Conservation (phyloP, 352 stramenopile genomes). For the Globisporangium radiosum region DNA sequence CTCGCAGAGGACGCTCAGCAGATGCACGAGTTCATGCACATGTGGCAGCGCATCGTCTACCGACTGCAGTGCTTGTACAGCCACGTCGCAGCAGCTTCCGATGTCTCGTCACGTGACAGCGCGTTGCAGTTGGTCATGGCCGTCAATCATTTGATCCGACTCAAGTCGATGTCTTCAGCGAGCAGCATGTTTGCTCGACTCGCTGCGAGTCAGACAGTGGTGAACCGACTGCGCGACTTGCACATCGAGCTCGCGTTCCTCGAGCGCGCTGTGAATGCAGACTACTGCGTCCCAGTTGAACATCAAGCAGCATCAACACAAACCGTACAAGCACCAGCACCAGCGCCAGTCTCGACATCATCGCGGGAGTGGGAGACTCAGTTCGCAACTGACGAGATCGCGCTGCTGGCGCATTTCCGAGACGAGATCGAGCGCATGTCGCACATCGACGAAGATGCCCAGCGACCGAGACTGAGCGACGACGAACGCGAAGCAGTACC, state of each 20-base stretch:
- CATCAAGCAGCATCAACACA: too few relatives aligned
- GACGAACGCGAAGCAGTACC: neutral
- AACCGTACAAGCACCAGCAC: too few relatives aligned
- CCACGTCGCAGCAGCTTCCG: neutral
- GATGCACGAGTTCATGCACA: neutral
- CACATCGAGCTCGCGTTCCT: slow-evolving; percentile 3
- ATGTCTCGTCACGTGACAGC: neutral
- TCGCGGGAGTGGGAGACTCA: neutral
- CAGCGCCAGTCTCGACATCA: neutral
- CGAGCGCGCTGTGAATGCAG: neutral
- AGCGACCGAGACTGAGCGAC: neutral
- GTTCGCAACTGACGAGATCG: neutral
- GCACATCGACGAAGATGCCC: too few relatives aligned
- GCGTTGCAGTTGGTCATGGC: neutral
- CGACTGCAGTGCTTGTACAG: neutral
- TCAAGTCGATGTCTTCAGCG: neutral
- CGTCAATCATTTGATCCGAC: neutral
- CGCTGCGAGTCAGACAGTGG: neutral
- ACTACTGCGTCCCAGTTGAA: neutral
- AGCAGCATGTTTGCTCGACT: slow-evolving; percentile 1
- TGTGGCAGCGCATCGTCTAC: slow-evolving; percentile 3
- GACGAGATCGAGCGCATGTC: neutral
- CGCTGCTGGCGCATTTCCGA: neutral
- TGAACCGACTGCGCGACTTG: slow-evolving; percentile 1
- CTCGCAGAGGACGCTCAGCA: neutral